Evolutionary conservation across 225 moss, liverwort and hornwort species (phyloP).

Genomic region (Climacium dendroides): DNA sequence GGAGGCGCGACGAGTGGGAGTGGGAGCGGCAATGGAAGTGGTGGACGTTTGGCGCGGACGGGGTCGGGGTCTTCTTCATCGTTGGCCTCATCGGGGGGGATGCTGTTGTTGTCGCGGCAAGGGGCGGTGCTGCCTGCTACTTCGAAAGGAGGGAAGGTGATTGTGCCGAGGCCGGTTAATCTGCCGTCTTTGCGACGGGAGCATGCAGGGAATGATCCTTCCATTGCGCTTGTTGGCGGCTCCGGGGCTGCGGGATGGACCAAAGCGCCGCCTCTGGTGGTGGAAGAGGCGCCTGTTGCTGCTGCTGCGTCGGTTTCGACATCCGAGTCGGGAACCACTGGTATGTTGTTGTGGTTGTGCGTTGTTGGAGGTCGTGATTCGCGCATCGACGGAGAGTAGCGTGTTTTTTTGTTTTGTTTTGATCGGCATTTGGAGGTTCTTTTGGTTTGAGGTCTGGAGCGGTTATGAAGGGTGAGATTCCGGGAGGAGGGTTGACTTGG

Average conservation of each 20-base stretch:
- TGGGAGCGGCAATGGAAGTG: conserved; percentile 10
- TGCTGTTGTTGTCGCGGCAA: conserved; percentile 72
- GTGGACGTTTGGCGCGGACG: conserved; percentile 23
- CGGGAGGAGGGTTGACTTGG: neutral
- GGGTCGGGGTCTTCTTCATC: neutral
- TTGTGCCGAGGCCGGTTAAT: conserved; percentile 92
- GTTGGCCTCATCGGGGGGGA: conserved; percentile 29
- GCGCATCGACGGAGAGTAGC: neutral
- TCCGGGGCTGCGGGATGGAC: conserved; percentile 90
- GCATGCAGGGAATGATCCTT: conserved; percentile 97
- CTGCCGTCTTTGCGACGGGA: conserved; percentile 89
- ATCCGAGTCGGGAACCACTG: conserved; percentile 3
- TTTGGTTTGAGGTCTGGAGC: neutral
- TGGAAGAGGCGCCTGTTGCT: conserved; percentile 40
- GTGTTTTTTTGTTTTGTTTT: neutral
- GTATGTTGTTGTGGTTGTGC: conserved; percentile 8
- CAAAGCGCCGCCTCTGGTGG: conserved; percentile 58
- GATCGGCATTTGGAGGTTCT: neutral
- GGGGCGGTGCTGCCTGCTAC: conserved; percentile 18
- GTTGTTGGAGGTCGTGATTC: neutral
- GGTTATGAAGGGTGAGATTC: conserved; percentile 7
- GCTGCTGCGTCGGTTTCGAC: neutral
- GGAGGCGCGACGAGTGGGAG: neutral
- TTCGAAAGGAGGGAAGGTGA: conserved; percentile 79
- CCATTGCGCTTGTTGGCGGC: conserved; percentile 83